phyloP scores from a whole-genome alignment of 1,284 basidiomycete genomes.

The Leccinum subspadiceum region DNA sequence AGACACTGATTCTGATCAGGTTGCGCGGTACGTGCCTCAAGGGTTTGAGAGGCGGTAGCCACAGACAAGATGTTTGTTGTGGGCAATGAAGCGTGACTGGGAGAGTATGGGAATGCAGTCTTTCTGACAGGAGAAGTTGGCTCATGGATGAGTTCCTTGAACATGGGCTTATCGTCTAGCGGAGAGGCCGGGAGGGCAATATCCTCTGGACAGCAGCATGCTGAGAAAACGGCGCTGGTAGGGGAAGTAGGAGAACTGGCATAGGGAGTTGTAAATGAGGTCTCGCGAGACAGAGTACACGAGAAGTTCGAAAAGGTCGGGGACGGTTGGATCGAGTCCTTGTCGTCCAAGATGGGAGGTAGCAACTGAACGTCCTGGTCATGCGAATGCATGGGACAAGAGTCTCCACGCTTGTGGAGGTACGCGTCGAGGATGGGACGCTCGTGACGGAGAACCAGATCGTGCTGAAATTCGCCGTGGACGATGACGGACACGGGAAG shows the following conservation, averaged over 20 bases:
- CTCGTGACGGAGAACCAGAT: conserved; percentile 23
- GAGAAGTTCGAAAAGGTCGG: conserved; percentile 32
- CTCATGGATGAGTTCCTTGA: background rate
- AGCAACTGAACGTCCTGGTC: conserved; percentile 25
- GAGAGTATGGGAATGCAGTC: conserved; percentile 11
- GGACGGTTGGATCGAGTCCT: conserved; percentile 28
- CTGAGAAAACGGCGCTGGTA: conserved; percentile 17
- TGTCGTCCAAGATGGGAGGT: conserved; percentile 23
- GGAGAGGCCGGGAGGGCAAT: conserved; percentile 29
- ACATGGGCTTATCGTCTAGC: conserved; percentile 9
- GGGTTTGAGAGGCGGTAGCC: background rate
- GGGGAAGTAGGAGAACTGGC: conserved; percentile 26
- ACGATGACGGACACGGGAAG: conserved; percentile 33
- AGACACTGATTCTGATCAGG: conserved; percentile 12
- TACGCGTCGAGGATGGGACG: conserved; percentile 9
- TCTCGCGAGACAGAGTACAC: conserved; percentile 28
- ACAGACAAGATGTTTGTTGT: conserved; percentile 9
- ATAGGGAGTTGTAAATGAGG: conserved; percentile 24
- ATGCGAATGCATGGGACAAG: conserved; percentile 2
- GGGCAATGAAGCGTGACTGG: conserved; percentile 4
- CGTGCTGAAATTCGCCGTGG: conserved; percentile 31
- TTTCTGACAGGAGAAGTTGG: background rate
- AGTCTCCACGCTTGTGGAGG: conserved; percentile 14
- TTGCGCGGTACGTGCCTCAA: background rate
- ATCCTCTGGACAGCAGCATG: conserved; percentile 27